These are phyloP conservation scores for Austropuccinia psidii DNA, from an alignment of 1,284 basidiomycete species.

Conservation along the genomic window DNA sequence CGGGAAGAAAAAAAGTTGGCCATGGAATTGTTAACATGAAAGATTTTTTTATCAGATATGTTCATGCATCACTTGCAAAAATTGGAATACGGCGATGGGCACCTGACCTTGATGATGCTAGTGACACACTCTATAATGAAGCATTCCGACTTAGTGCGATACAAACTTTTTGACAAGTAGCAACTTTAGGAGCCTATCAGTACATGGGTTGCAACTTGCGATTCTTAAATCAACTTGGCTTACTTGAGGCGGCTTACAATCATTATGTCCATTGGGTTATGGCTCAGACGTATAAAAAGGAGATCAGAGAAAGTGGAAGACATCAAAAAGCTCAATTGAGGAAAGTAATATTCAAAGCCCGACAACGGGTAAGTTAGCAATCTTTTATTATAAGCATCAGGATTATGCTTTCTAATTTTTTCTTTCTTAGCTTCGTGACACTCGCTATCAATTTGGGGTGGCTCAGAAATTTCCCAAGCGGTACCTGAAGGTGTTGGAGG, in stretches of 20 bases:
- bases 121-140: neutral
- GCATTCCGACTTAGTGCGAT: neutral
- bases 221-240: too few relatives aligned
- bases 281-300: neutral
- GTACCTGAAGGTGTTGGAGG: too few relatives aligned
- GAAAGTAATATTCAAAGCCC: neutral
- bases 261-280: slow-evolving; percentile 19
- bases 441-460: too few relatives aligned
- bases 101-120: too few relatives aligned
- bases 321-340: neutral
- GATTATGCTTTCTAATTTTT: too few relatives aligned
- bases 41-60: too few relatives aligned
- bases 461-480: too few relatives aligned
- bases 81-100: neutral
- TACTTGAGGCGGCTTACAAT: neutral
- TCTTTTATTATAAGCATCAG: too few relatives aligned
- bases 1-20: neutral
- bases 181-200: neutral
- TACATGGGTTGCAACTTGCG: neutral
- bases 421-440: too few relatives aligned
- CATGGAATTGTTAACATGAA: too few relatives aligned
- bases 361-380: neutral
- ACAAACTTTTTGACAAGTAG: neutral
- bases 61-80: too few relatives aligned
- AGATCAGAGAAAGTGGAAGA: neutral